Conservation (phyloP, 2,329 filamentous ascomycete species). For the Colletotrichum gigasporum region DNA sequence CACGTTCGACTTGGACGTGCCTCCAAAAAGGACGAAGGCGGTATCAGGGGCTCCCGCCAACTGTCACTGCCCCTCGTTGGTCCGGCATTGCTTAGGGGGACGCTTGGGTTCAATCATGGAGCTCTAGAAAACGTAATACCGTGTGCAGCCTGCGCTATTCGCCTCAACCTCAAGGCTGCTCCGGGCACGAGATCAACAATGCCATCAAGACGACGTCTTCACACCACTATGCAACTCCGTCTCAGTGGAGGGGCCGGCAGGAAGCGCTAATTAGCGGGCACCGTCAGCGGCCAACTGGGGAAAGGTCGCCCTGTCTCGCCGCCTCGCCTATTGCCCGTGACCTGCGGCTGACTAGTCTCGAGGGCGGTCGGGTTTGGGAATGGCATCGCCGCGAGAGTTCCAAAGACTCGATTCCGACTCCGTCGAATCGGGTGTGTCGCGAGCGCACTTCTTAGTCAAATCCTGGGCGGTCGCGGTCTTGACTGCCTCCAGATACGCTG, state of each 20-base stretch:
- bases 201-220: too few species aligned
- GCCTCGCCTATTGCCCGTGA: neutral
- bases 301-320: neutral
- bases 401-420: neutral
- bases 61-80: neutral
- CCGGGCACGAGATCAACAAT: too few species aligned
- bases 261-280: neutral
- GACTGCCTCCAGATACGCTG: neutral
- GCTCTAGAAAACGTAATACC: too few species aligned
- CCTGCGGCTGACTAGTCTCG: neutral
- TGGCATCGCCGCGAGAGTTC: neutral
- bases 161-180: too few species aligned
- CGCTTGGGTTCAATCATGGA: neutral
- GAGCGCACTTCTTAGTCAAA: neutral
- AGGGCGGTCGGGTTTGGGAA: neutral
- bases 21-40: neutral
- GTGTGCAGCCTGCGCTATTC: too few species aligned
- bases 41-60: neutral
- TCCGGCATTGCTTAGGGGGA: neutral
- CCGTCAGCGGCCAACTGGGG: neutral
- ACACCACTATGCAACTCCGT: neutral
- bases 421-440: slow-evolving; percentile 13
- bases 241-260: neutral
- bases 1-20: neutral
- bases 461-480: neutral